Percentiles rank a stretch among this genome's conserved stretches.
Evolutionary conservation across 2,329 filamentous ascomycete genomes (phyloP).

Genomic region (Lojkania enalia): DNA sequence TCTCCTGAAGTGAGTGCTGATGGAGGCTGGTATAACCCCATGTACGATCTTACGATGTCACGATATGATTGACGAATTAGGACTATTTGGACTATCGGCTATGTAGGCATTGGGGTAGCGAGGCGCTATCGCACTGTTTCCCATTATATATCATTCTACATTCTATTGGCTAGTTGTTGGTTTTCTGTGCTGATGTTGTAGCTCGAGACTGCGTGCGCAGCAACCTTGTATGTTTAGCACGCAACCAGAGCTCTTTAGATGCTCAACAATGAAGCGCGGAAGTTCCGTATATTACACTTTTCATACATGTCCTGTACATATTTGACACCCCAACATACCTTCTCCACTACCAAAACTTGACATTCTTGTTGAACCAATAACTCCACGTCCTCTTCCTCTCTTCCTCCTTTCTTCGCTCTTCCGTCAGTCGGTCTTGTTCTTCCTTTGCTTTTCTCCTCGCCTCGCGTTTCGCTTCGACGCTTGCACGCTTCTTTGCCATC

Average conservation of each 20-base stretch:
- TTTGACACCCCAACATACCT: conserved; percentile 1
- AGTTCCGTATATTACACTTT: conserved; percentile 14
- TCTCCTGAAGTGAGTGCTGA: not conserved
- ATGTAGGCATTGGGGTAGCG: too few species aligned
- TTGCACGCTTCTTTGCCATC: conserved; percentile 69
- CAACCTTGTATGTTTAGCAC: too few species aligned
- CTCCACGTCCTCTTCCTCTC: conserved; percentile 42
- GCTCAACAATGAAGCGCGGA: not conserved
- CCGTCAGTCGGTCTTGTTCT: conserved; percentile 43
- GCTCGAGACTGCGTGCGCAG: too few species aligned
- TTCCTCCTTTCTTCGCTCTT: conserved; percentile 31
- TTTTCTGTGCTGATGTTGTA: too few species aligned
- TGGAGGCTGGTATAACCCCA: conserved; percentile 2
- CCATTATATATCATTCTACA: too few species aligned
- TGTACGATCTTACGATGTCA: conserved; percentile 18
- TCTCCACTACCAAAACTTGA: conserved; percentile 38
- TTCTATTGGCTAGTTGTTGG: too few species aligned
- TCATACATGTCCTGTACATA: conserved; percentile 28
- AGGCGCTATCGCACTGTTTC: too few species aligned
- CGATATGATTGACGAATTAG: conserved; percentile 7
- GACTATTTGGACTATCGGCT: conserved; percentile 4
- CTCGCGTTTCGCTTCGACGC: conserved; percentile 51
- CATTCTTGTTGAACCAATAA: conserved; percentile 42
- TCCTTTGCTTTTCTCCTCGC: conserved; percentile 50
- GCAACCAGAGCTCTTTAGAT: too few species aligned